Evolutionary conservation across 805 yeast species (phyloP), one percentile per base, ranked within the genome.

Genomic region (Candida coleopterorum): DNA sequence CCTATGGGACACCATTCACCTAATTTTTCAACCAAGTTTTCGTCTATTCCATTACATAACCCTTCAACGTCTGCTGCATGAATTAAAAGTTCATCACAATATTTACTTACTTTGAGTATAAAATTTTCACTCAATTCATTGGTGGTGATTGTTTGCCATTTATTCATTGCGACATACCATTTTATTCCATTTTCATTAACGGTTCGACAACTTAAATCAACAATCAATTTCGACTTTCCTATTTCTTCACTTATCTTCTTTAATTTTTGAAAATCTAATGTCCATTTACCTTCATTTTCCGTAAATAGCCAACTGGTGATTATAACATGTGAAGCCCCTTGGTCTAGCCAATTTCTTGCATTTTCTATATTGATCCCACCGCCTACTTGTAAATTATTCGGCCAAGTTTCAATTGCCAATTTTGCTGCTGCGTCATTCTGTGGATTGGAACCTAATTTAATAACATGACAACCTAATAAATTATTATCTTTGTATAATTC

Each of bases 11-110:
- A 72, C 97, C 97, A 93, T 46, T 81, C 77, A 16, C 87, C 87
- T 27, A 93, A 64, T 38, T 72, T 72, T 18, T 41, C 39, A 4
- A 93, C 97, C 29, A 93, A 65, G 12, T 78, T 74, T 52, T 80
- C 79, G 52, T 93, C 99, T 23, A 93, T 85, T 1, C 99, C 99
- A 28, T 77, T 74, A 56, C 98, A 93, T 12, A 93, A 68, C 0
- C 99, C 99, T 60, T 93, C 99, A 3, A 93, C 97, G 59, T 93
- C 98, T 0, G 98, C 99, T 3, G 98, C 98, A 62, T 93, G 99
- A 12, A 93, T 81, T 37, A 93, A 64, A 52, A 90, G 85, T 61
- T 93, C 98, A 45, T 77, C 74, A 50, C 97, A 86, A 60, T 81
- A 85, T 33, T 66, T 38, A 7, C 81, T 60, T 26, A 93, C 68